These are phyloP conservation scores for Piromyces sp. DNA, from an alignment of 192 early-diverging fungal species.

Conservation along the genomic window DNA sequence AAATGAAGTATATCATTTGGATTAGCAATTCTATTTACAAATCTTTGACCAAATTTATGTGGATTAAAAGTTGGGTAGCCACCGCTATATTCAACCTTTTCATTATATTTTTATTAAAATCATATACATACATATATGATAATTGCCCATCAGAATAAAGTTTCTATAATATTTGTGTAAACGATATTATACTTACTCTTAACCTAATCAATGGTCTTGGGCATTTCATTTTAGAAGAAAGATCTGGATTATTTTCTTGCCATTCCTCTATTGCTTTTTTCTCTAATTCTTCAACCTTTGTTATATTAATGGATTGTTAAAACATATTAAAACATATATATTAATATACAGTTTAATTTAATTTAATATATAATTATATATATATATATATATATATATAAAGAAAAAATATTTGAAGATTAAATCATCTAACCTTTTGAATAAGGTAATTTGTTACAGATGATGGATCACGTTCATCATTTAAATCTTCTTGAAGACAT, in stretches of 20 bases:
- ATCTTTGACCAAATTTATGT: conserved; percentile 63
- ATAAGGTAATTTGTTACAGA: conserved; percentile 29
- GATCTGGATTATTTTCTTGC: conserved; percentile 13
- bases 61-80: conserved; percentile 72
- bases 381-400: no score
- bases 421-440: conserved; percentile 21
- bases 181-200: conserved; percentile 8
- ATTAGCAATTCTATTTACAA: conserved; percentile 70
- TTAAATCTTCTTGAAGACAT: conserved; percentile 24
- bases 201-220: conserved; percentile 60
- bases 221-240: conserved; percentile 12
- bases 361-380: background rate
- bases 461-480: conserved; percentile 31
- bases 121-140: no score
- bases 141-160: no score
- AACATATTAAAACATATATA: background rate
- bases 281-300: conserved; percentile 42
- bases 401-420: no score
- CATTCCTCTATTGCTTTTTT: conserved; percentile 44
- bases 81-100: conserved; percentile 70
- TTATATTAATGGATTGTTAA: no score
- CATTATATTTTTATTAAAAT: background rate
- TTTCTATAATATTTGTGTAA: no score
- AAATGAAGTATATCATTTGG: conserved; percentile 73
- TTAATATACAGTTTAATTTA: background rate